Conservation (phyloP, 2,329 filamentous ascomycete genomes). For the Fusarium subtropicale region DNA sequence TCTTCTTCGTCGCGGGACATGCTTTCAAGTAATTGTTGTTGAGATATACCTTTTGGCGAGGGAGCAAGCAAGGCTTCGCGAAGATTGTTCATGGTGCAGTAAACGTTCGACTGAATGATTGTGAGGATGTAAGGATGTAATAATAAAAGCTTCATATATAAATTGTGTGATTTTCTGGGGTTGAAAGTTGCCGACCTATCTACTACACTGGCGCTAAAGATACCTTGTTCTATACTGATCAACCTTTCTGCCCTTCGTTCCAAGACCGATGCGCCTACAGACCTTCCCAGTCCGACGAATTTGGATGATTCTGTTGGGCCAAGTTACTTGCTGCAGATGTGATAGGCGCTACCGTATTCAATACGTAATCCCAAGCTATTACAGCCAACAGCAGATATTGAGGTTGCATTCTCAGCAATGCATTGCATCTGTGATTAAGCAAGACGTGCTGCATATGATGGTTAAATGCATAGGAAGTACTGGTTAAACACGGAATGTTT, state of each 20-base stretch:
- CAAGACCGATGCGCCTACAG: too few species aligned
- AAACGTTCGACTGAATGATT: neutral
- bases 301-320: too few species aligned
- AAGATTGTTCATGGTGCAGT: neutral
- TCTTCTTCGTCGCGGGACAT: neutral
- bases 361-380: too few species aligned
- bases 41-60: neutral
- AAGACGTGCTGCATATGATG: accelerated
- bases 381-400: neutral
- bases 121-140: neutral
- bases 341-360: too few species aligned
- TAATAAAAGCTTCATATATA: too few species aligned
- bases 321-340: too few species aligned
- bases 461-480: neutral
- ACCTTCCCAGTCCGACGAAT: too few species aligned
- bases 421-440: neutral
- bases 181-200: too few species aligned
- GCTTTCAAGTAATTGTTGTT: neutral
- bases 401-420: neutral
- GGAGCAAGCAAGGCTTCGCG: neutral
- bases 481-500: accelerated
- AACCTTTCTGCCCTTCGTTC: too few species aligned
- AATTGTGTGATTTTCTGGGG: too few species aligned
- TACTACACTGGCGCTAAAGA: too few species aligned
- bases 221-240: too few species aligned